Base-by-base conservation (phyloP, 2,329 filamentous ascomycete species). In the Fusarium globosum region DNA sequence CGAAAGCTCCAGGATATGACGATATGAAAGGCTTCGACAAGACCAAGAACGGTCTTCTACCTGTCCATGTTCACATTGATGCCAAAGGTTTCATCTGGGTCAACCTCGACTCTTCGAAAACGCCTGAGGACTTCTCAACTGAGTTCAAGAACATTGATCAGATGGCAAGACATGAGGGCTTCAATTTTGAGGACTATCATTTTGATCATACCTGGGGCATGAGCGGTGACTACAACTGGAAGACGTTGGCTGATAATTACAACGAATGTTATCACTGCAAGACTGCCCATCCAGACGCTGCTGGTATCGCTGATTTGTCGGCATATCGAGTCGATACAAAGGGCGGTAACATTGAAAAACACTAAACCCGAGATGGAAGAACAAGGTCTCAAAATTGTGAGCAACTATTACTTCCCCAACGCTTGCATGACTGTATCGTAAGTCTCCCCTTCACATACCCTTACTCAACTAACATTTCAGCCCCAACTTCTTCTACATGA, bases 1-100 rank as follows among this genome's bases (percentile, higher is more conserved):
- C 88, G 21, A 91, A 90, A 77, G 89, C 89, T 1, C 89, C 89
- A 0, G 84, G 86, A 2, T 91, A 89, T 72, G 84, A 91, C 73
- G 83, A 87, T 35, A 80, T 90, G 4, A 80, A 83, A 3, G 86
- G 85, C 5, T 91, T 91, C 73, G 85, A 89, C 66, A 88, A 85
- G 77, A 80, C 81, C 6, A 80, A 86, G 73, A 89, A 91, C 66
- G 83, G 85, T 4, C 82, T 91, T 0, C 85, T 90, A 65, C 83
- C 83, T 2, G 16, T 65, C 0, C 87, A 89, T 61, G 81, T 87
- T 3, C 84, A 87, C 59, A 74, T 88, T 28, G 87, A 90, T 74
- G 72, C 68, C 28, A 85, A 84, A 23, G 87, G 87, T 15, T 90
- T 90, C 74, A 81, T 90, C 55, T 90, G 87, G 86, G 83, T 89